phyloP scores from a whole-genome alignment of 129 eudicot genomes.

The Pulicaria dysenterica region DNA sequence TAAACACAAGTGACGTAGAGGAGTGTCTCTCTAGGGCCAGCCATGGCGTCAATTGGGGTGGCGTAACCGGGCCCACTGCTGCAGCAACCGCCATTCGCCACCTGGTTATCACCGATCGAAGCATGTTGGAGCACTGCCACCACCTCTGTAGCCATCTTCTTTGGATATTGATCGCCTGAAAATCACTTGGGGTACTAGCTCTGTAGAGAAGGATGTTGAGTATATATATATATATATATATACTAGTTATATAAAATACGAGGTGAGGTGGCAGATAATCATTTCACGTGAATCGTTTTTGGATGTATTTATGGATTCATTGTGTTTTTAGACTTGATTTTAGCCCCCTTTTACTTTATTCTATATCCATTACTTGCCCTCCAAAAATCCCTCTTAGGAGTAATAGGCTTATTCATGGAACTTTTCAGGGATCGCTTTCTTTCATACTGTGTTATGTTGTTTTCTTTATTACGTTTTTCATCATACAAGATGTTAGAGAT shows the following conservation, averaged over 20 bases:
- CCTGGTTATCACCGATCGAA: constrained; percentile 15
- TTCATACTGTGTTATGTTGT: too few relatives aligned
- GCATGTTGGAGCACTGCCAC: constrained; percentile 47
- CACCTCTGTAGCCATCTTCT: constrained; percentile 46
- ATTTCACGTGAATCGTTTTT: constrained; percentile 17
- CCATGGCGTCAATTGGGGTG: constrained; percentile 89
- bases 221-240: not conserved
- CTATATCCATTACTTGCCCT: constrained; percentile 3
- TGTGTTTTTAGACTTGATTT: not conserved
- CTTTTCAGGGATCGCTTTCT: too few relatives aligned
- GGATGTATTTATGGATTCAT: constrained; percentile 1
- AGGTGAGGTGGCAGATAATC: constrained; percentile 35
- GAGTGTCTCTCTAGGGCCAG: constrained; percentile 80
- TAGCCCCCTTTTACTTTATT: constrained; percentile 14
- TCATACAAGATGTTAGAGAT: not conserved
- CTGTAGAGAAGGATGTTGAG: not conserved
- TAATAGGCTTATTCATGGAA: too few relatives aligned
- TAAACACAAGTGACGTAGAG: constrained; percentile 88
- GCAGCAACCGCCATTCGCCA: constrained; percentile 48
- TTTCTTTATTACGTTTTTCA: too few relatives aligned
- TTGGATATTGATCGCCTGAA: not conserved
- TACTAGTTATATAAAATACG: not conserved
- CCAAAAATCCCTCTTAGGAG: too few relatives aligned
- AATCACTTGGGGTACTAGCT: not conserved
- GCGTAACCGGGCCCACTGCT: constrained; percentile 89